phyloP scores from a whole-genome alignment of 2,329 filamentous ascomycete species.

The Aulographum hederae region DNA sequence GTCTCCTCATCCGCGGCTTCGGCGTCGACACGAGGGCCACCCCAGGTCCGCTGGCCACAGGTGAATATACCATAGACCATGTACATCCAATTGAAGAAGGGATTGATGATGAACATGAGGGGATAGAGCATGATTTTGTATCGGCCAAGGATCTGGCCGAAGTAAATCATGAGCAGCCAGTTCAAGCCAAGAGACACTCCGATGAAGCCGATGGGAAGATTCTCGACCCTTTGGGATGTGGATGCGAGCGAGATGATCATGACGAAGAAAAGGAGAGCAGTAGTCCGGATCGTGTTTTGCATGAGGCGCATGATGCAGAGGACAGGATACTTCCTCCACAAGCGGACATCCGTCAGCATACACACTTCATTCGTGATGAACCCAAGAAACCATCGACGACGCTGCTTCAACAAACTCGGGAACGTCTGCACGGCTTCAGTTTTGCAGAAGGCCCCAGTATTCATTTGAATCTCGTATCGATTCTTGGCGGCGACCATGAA shows the following conservation, averaged over 20 bases:
- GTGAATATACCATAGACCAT: slow-evolving; percentile 97
- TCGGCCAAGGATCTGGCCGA: slow-evolving; percentile 67
- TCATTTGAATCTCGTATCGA: slow-evolving; percentile 92
- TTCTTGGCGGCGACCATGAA: slow-evolving; percentile 97
- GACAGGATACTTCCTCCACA: slow-evolving; percentile 83
- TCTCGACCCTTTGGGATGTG: slow-evolving; percentile 57
- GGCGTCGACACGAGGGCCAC: slow-evolving; percentile 79
- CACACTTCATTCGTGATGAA: slow-evolving; percentile 97
- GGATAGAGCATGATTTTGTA: slow-evolving; percentile 95
- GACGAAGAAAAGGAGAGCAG: slow-evolving; percentile 84
- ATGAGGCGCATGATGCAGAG: slow-evolving; percentile 76
- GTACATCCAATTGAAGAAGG: slow-evolving; percentile 96
- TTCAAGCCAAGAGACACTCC: slow-evolving; percentile 83
- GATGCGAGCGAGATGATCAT: slow-evolving; percentile 75
- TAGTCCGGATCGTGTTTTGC: slow-evolving; percentile 93
- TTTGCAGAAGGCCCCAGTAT: slow-evolving; percentile 94
- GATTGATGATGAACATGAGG: slow-evolving; percentile 86
- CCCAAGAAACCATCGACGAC: slow-evolving; percentile 87
- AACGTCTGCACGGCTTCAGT: slow-evolving; percentile 91
- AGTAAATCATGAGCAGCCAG: slow-evolving; percentile 92
- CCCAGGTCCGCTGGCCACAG: slow-evolving; percentile 87
- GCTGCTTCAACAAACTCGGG: slow-evolving; percentile 73
- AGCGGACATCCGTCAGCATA: slow-evolving; percentile 85
- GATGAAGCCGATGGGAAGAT: slow-evolving; percentile 85
- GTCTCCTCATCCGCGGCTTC: slow-evolving; percentile 59